Percentiles rank a stretch among this genome's conserved stretches.
Evolutionary conservation across 371 early-diverging fungal species (phyloP).

Genomic region (Zychaea mexicana): DNA sequence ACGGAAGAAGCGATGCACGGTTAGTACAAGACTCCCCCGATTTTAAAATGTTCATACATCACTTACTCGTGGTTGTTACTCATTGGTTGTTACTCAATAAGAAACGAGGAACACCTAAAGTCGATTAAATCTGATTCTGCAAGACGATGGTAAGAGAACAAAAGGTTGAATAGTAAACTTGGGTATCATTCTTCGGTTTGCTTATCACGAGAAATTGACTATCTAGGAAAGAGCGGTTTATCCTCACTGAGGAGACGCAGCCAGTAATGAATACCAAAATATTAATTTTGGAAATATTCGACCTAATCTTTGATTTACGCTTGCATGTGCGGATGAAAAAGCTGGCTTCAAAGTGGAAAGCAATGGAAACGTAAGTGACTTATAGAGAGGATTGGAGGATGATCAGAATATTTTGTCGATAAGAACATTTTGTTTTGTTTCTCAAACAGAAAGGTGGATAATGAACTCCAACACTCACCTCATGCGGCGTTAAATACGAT

Average conservation of each 20-base stretch:
- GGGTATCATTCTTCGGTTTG: too few species aligned
- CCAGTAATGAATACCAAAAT: slow-evolving; percentile 51
- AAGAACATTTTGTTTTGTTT: background rate
- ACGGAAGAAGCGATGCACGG: slow-evolving; percentile 46
- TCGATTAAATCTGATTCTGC: slow-evolving; percentile 14
- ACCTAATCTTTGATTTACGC: slow-evolving; percentile 47
- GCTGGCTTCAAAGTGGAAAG: slow-evolving; percentile 29
- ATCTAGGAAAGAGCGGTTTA: slow-evolving; percentile 34
- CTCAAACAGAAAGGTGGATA: slow-evolving; percentile 17
- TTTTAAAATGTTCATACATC: background rate
- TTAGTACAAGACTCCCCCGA: background rate
- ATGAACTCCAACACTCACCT: slow-evolving; percentile 15
- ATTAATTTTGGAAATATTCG: slow-evolving; percentile 49
- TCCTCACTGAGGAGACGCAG: slow-evolving; percentile 40
- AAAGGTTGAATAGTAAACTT: background rate
- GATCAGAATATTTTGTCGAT: background rate
- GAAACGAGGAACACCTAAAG: slow-evolving; percentile 33
- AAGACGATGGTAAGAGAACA: slow-evolving; percentile 22
- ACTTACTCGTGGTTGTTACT: background rate
- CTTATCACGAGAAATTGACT: too few species aligned
- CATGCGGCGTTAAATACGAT: slow-evolving; percentile 18
- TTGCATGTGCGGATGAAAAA: slow-evolving; percentile 43
- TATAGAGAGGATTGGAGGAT: background rate
- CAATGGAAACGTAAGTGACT: slow-evolving; percentile 30
- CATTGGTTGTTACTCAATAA: background rate